phyloP scores from a whole-genome alignment of 2,329 filamentous ascomycete genomes.

The Xylariaceae sp. region DNA sequence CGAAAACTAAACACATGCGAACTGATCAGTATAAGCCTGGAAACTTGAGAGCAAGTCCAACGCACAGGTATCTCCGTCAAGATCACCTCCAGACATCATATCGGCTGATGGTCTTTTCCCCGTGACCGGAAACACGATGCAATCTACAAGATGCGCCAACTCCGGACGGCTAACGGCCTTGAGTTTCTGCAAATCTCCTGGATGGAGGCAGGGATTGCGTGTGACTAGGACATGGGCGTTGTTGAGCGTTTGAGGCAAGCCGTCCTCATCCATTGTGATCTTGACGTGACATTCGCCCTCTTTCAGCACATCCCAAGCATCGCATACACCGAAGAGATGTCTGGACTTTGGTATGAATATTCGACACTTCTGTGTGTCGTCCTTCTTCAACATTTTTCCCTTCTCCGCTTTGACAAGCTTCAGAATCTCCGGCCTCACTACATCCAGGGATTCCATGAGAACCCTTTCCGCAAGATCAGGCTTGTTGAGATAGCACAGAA shows the following conservation, averaged over 20 bases:
- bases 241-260: conserved; percentile 4
- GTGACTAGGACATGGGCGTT: conserved; percentile 9
- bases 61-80: conserved; percentile 10
- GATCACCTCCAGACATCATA: conserved; percentile 13
- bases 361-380: conserved; percentile 3
- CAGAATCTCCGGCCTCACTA: not conserved
- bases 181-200: conserved; percentile 11
- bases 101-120: conserved; percentile 10
- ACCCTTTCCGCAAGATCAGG: conserved; percentile 8
- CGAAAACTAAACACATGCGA: not conserved
- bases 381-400: conserved; percentile 8
- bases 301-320: conserved; percentile 9
- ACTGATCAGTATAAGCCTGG: not conserved
- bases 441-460: conserved; percentile 9
- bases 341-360: conserved; percentile 9
- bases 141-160: conserved; percentile 10
- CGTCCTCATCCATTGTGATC: conserved; percentile 11
- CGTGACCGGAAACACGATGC: conserved; percentile 8
- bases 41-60: not conserved
- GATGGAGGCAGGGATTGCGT: conserved; percentile 12
- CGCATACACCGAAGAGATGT: conserved; percentile 9
- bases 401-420: conserved; percentile 6
- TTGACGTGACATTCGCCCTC: conserved; percentile 10
- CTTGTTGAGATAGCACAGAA: conserved; percentile 8
- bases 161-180: conserved; percentile 2